Evolutionary conservation across 805 yeast genomes (phyloP), one percentile per base, ranked within the genome.

Genomic region (Dipodascus albidus): DNA sequence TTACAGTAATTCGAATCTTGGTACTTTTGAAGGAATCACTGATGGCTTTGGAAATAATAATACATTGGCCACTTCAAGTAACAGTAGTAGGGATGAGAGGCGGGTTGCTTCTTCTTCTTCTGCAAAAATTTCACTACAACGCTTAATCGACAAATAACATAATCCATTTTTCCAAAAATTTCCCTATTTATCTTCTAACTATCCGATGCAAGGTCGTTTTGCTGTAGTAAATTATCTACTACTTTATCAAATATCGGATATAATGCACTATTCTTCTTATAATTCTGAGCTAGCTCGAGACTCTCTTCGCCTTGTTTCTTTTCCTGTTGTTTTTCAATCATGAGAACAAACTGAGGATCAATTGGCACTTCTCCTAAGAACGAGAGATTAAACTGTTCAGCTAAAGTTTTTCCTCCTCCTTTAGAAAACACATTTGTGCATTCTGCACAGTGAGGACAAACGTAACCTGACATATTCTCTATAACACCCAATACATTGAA

Each of bases 391-490:
- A 80, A 75, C 49, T 78, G 77, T 27, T 73, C 70, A n/a, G 96
- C 83, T 50, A 93, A 70, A 15, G 68, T 70, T 59, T 76, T 67
- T 1, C 99, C 99, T 23, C 99, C 99, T 6, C 98, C 99, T 52
- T 85, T 79, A 59, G 93, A 87, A 66, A 93, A 93, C 22, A 93
- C 86, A 65, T 90, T 83, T 2, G 97, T 89, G 54, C 74, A 70
- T 64, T 91, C 98, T 1, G 84, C 79, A 66, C 99, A 93, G 65
- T 81, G 80, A 0, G 99, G 99, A 65, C 99, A 93, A 2, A 89
- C 81, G 63, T 87, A 93, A 1, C 99, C 99, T 50, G 95, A 82
- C 99, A 93, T 91, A 63, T 93, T 93, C 66, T 93, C 99, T 8
- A 93, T 79, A 2, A 93, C 78, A 0, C 99, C 99, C 53, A 93